Percentiles rank a stretch among this genome's conserved stretches.
Evolutionary conservation across 164 flowering plant genomes (phyloP).

Genomic region (Tetracentron sinense): DNA sequence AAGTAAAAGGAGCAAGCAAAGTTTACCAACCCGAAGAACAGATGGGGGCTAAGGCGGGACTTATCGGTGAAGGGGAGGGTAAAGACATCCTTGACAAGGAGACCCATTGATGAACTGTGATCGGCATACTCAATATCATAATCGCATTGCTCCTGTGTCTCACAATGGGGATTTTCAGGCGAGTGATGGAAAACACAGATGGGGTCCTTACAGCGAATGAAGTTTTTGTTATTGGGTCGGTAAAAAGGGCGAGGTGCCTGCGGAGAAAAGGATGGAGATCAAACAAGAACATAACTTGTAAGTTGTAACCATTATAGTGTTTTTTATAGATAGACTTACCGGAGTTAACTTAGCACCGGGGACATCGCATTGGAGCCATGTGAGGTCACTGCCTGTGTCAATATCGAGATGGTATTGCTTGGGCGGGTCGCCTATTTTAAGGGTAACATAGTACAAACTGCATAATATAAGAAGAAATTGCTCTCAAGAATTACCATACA

Average conservation of each 20-base stretch:
- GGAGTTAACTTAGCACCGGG: constrained; percentile 65
- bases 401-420: constrained; percentile 82
- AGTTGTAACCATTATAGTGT: background rate
- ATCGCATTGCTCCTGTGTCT: constrained; percentile 61
- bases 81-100: constrained; percentile 61
- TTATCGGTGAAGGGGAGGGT: constrained; percentile 52
- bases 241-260: constrained; percentile 82
- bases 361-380: constrained; percentile 96
- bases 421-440: constrained; percentile 64
- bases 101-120: constrained; percentile 79
- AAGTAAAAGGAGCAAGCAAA: background rate
- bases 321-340: constrained; percentile 31
- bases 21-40: constrained; percentile 62
- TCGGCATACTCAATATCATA: constrained; percentile 91
- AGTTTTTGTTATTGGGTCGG: constrained; percentile 55
- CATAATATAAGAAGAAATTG: background rate
- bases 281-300: background rate
- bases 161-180: constrained; percentile 38
- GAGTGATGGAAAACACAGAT: constrained; percentile 54
- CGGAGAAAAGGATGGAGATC: background rate
- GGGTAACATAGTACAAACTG: constrained; percentile 65
- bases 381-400: constrained; percentile 96
- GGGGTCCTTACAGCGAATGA: constrained; percentile 53
- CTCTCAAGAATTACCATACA: background rate
- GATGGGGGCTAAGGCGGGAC: constrained; percentile 32